Evolutionary conservation across 306 rosid genomes (phyloP).

Genomic region (Urtica urens): DNA sequence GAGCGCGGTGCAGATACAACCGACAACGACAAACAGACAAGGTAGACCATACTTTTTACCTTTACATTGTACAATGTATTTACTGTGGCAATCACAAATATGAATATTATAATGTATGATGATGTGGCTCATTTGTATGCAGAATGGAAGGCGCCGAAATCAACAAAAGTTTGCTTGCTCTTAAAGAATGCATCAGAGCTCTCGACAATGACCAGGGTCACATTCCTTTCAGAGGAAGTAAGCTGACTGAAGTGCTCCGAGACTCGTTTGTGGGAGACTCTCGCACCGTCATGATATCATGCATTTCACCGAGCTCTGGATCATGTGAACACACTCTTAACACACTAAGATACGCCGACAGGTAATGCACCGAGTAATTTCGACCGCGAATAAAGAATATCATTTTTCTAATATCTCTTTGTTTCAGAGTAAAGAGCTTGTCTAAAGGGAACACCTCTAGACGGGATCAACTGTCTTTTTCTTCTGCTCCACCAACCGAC

Average conservation of each 20-base stretch:
- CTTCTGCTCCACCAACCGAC: slow-evolving; percentile 33
- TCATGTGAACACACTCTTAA: slow-evolving; percentile 84
- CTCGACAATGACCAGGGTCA: slow-evolving; percentile 81
- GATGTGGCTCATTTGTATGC: slow-evolving; percentile 11
- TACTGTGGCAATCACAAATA: not conserved
- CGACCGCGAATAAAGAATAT: not conserved
- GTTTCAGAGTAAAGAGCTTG: slow-evolving; percentile 58
- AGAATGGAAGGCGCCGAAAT: slow-evolving; percentile 93
- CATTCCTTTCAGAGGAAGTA: slow-evolving; percentile 90
- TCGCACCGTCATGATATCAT: slow-evolving; percentile 81
- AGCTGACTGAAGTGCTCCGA: slow-evolving; percentile 77
- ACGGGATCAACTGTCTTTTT: slow-evolving; percentile 43
- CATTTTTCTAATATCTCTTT: not conserved
- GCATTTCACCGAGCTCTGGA: slow-evolving; percentile 82
- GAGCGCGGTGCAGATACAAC: slow-evolving; percentile 85
- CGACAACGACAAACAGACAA: slow-evolving; percentile 68
- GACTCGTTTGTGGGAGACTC: slow-evolving; percentile 85
- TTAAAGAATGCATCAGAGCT: slow-evolving; percentile 80
- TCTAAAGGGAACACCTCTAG: slow-evolving; percentile 56
- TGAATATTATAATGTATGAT: not conserved
- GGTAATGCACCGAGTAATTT: slow-evolving; percentile 37
- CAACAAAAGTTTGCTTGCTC: slow-evolving; percentile 74
- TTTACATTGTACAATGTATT: slow-evolving; percentile 1
- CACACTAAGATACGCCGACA: slow-evolving; percentile 82
- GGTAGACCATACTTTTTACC: slow-evolving; percentile 23